Evolutionary conservation across 495 filamentous ascomycete genomes (phyloP).

Genomic region (Aspergillus panamensis): DNA sequence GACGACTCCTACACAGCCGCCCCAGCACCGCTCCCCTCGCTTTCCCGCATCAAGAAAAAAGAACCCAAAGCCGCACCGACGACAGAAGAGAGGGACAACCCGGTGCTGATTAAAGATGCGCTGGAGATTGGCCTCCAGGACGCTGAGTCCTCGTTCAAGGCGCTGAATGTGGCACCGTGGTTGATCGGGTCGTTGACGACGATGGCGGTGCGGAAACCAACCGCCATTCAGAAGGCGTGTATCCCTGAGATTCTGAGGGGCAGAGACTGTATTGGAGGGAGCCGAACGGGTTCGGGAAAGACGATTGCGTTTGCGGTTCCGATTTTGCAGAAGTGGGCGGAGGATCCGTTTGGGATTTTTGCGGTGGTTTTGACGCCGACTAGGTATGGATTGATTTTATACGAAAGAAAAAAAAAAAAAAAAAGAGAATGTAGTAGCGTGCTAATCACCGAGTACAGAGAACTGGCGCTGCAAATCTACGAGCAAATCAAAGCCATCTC

Average conservation of each 20-base stretch:
- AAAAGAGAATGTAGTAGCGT: neutral
- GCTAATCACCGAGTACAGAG: slow-evolving; percentile 40
- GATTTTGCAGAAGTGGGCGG: slow-evolving; percentile 88
- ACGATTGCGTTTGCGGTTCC: slow-evolving; percentile 95
- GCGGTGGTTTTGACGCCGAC: slow-evolving; percentile 88
- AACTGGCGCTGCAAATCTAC: slow-evolving; percentile 91
- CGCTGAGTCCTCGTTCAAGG: slow-evolving; percentile 63
- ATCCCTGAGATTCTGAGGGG: slow-evolving; percentile 90
- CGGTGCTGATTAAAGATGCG: slow-evolving; percentile 43
- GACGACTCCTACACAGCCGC: slow-evolving; percentile 36
- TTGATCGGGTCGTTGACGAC: slow-evolving; percentile 77
- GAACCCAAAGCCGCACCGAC: slow-evolving; percentile 25
- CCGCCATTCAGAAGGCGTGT: slow-evolving; percentile 85
- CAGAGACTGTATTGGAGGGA: slow-evolving; percentile 89
- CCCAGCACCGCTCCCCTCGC: slow-evolving; percentile 39
- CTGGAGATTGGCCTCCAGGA: slow-evolving; percentile 41
- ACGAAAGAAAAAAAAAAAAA: neutral
- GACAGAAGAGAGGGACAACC: slow-evolving; percentile 28
- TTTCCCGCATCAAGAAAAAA: slow-evolving; percentile 48
- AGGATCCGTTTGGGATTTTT: slow-evolving; percentile 88
- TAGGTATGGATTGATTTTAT: slow-evolving; percentile 45
- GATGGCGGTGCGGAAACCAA: slow-evolving; percentile 86
- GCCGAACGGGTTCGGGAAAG: slow-evolving; percentile 95
- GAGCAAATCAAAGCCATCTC: slow-evolving; percentile 94
- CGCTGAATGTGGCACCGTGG: slow-evolving; percentile 78